phyloP scores from a whole-genome alignment of 106 monocot species.

The Ottelia alismoides region DNA sequence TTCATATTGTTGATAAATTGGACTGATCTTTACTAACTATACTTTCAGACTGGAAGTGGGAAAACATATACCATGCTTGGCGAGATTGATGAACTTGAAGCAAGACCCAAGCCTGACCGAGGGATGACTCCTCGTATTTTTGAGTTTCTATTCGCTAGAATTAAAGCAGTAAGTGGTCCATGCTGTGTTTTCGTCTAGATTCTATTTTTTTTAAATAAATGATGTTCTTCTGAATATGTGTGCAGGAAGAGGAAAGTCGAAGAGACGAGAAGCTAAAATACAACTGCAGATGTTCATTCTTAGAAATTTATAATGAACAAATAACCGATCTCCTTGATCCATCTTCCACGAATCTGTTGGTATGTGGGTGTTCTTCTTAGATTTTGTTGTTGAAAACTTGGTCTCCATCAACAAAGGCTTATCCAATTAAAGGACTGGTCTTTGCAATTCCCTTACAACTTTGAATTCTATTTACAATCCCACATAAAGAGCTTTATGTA shows the following conservation, averaged over 20 bases:
- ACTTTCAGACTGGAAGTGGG: constrained; percentile 89
- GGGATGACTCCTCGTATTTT: constrained; percentile 98
- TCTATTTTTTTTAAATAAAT: background rate
- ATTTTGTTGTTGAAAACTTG: no score
- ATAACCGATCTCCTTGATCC: constrained; percentile 97
- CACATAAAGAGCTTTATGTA: no score
- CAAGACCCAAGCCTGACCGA: constrained; percentile 45
- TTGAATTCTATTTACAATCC: no score
- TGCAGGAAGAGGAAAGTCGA: constrained; percentile 91
- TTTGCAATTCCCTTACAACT: no score
- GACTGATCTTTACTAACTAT: no score
- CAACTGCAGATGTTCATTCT: constrained; percentile 84
- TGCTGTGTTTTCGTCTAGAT: background rate
- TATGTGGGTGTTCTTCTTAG: no score
- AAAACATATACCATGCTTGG: constrained; percentile 98
- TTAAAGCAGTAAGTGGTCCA: constrained; percentile 52
- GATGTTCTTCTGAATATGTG: background rate
- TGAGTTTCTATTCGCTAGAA: constrained; percentile 95
- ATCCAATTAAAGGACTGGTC: no score
- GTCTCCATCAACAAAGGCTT: no score
- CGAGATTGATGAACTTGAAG: constrained; percentile 62
- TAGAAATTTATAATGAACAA: constrained; percentile 98
- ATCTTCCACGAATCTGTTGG: constrained; percentile 76
- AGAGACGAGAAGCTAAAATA: constrained; percentile 88
- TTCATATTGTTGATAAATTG: background rate